These are phyloP conservation scores for Didymella sp. DNA, from an alignment of 2,329 filamentous ascomycete genomes.

Conservation along the genomic window DNA sequence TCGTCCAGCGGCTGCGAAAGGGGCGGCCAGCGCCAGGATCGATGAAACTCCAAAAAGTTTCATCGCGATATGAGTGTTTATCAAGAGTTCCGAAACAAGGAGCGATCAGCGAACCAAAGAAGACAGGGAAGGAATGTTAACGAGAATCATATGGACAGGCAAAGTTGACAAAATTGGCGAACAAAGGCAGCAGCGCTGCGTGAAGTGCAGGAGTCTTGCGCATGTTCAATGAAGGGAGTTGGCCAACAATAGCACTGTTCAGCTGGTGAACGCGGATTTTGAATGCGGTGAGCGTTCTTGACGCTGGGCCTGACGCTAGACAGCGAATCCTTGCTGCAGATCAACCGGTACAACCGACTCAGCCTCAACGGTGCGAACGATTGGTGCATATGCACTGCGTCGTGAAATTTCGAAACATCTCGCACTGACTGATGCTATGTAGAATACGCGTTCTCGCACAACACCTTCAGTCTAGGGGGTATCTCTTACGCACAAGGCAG, in stretches of 20 bases:
- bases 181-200: constrained; percentile 9
- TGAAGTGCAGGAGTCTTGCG: constrained; percentile 1
- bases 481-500: neutral
- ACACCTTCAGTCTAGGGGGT: neutral
- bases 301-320: constrained; percentile 8
- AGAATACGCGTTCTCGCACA: neutral
- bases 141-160: neutral
- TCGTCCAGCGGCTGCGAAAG: constrained; percentile 13
- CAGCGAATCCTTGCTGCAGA: constrained; percentile 14
- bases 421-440: neutral
- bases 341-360: constrained; percentile 9
- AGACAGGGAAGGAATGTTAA: neutral
- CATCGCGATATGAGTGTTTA: constrained; percentile 7
- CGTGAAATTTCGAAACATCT: neutral
- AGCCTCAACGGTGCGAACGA: constrained; percentile 2
- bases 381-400: neutral
- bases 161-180: constrained; percentile 1
- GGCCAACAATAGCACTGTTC: constrained; percentile 20
- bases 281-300: constrained; percentile 8
- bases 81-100: neutral
- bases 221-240: constrained; percentile 6
- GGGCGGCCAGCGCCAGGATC: constrained; percentile 20
- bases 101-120: neutral
- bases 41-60: constrained; percentile 9
- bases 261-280: constrained; percentile 13